phyloP scores from a whole-genome alignment of 306 rosid genomes.

The Ormosia semicastrata region DNA sequence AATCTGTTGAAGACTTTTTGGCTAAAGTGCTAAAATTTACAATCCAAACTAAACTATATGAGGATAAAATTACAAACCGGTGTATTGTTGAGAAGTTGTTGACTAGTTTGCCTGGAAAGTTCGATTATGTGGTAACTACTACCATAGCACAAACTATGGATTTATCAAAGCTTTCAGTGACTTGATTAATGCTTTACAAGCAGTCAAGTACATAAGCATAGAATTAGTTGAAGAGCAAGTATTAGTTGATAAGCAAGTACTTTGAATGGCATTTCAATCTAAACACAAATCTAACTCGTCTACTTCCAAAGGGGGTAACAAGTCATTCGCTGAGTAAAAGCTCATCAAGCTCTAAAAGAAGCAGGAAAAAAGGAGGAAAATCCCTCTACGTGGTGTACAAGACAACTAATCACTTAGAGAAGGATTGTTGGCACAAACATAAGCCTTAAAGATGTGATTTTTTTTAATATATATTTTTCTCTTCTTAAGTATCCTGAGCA shows the following conservation, averaged over 20 bases:
- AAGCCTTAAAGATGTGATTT: neutral
- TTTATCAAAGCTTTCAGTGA: no score
- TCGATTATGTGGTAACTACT: no score
- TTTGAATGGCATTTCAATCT: neutral
- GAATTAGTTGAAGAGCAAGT: neutral
- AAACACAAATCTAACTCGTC: neutral
- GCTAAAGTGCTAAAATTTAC: no score
- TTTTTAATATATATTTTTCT: no score
- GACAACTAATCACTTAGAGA: neutral
- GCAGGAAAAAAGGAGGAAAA: neutral
- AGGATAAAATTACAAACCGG: no score
- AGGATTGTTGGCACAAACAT: neutral
- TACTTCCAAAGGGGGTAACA: neutral
- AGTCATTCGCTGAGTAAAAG: neutral
- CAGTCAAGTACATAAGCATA: neutral
- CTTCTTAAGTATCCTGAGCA: no score
- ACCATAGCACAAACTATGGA: no score
- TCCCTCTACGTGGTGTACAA: neutral
- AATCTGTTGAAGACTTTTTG: no score
- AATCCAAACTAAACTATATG: no score
- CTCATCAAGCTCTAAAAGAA: neutral
- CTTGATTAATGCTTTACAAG: neutral
- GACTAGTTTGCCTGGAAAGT: no score
- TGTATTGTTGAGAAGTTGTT: no score
- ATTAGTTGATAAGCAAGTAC: no score